Evolutionary conservation across 148 eudicot genomes (phyloP), one percentile per base, ranked within the genome.

Genomic region (Pharnaceum exiguum): DNA sequence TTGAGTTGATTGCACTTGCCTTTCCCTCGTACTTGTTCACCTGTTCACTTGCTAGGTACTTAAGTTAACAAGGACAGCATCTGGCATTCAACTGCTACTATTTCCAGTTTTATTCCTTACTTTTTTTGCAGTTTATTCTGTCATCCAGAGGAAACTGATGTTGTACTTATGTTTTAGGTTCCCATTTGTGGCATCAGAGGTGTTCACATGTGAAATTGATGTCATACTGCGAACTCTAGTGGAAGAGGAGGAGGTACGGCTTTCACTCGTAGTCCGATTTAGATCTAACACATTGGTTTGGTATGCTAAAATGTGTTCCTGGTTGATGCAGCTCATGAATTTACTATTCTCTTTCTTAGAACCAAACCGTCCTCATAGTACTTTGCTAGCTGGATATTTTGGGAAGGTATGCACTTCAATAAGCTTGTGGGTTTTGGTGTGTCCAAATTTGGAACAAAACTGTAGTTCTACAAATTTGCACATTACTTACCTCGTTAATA

Each of bases 201-300:
- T 93, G 57, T 88, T 93, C 80, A 85, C 95, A 13, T 93, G 99
- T 64, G 99, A 93, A 75, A 93, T 93, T 37, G 99, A 93, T 81
- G 99, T 88, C 59, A 88, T 93, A 63, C 70, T 93, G 70, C 81
- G 93, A 80, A 85, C 96, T 35, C 72, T 93, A 60, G 99, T 93
- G 58, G 96, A 93, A 65, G 98, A 88, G 55, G 95, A 88, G 67
- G 96, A 89, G 99, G 99, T 86, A 68, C 31, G 57, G 23, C 50
- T 35, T 37, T 63, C 69, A 66, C 77, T 33, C 38, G 8, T 35
- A 6, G 38, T 7, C 8, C 8, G 12, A 7, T 7, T 7, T 53
- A 3, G 44, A 28, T 35, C n/a, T 6, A 15, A 42, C 26, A 30
- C 25, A 10, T 37, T 57, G n/a, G 2, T 40, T 12, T 45, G 35